phyloP scores from a whole-genome alignment of 495 filamentous ascomycete genomes.

The Podospora didyma region DNA sequence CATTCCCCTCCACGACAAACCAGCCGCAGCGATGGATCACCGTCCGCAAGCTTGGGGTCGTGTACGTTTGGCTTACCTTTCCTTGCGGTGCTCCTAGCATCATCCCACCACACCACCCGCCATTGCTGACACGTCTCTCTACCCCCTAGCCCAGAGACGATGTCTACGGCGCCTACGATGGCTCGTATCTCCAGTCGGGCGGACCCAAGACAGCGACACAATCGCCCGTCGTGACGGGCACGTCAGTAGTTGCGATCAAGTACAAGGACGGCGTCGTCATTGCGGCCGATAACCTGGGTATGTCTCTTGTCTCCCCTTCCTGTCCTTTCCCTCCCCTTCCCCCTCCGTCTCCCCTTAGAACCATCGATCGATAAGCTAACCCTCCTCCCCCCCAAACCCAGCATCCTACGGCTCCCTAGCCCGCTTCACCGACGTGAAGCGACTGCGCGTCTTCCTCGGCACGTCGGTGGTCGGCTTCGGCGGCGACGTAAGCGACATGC shows the following conservation, averaged over 20 bases:
- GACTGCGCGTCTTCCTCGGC: conserved; percentile 77
- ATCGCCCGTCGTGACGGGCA: conserved; percentile 89
- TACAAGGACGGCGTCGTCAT: conserved; percentile 95
- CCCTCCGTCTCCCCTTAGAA: no score
- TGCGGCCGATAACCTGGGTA: conserved; percentile 94
- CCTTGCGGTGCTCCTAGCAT: neutral
- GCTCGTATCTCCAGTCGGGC: conserved; percentile 67
- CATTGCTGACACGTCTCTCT: neutral
- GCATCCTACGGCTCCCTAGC: conserved; percentile 97
- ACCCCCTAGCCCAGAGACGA: conserved; percentile 78
- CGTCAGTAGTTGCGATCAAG: conserved; percentile 89
- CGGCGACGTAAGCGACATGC: conserved; percentile 97
- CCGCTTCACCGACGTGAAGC: conserved; percentile 92
- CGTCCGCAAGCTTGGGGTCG: conserved; percentile 94
- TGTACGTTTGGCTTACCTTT: conserved; percentile 51
- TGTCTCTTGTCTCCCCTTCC: conserved; percentile 1
- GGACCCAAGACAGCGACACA: conserved; percentile 82
- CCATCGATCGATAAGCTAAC: neutral
- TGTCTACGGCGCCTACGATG: conserved; percentile 88
- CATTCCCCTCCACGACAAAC: neutral
- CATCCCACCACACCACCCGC: neutral
- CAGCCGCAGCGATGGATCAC: conserved; percentile 76
- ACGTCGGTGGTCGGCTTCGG: conserved; percentile 79
- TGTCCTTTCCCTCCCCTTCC: neutral
- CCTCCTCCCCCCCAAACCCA: conserved; percentile 24